phyloP scores from a whole-genome alignment of 164 flowering plant species.

The Liquidambar formosana region DNA sequence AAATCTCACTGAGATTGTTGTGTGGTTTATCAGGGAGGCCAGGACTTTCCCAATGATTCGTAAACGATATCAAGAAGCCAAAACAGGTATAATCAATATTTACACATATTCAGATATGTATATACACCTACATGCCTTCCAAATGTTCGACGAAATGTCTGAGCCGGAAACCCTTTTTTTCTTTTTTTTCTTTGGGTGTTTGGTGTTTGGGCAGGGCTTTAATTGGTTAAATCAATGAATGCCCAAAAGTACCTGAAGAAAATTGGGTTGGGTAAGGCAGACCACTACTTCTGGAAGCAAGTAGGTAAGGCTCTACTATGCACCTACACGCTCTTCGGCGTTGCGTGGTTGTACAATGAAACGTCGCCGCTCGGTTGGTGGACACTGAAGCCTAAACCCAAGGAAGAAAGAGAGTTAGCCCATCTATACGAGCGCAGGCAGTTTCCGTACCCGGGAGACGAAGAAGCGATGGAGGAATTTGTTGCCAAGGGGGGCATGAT shows the following conservation, averaged over 20 bases:
- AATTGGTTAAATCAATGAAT: slow-evolving; percentile 26
- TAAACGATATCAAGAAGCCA: slow-evolving; percentile 36
- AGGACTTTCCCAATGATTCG: slow-evolving; percentile 43
- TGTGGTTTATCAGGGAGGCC: too few species aligned
- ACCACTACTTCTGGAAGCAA: slow-evolving; percentile 74
- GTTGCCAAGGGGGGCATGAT: slow-evolving; percentile 80
- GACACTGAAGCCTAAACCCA: slow-evolving; percentile 74
- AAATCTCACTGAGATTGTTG: too few species aligned
- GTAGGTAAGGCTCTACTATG: slow-evolving; percentile 69
- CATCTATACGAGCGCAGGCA: slow-evolving; percentile 71
- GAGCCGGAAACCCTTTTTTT: not conserved
- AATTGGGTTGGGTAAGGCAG: slow-evolving; percentile 74
- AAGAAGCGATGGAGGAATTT: slow-evolving; percentile 86
- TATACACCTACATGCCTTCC: not conserved
- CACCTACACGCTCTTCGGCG: slow-evolving; percentile 69
- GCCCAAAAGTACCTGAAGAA: slow-evolving; percentile 44
- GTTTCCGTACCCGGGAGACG: slow-evolving; percentile 92
- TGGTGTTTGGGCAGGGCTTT: slow-evolving; percentile 23
- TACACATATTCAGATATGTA: not conserved
- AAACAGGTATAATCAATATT: slow-evolving; percentile 34
- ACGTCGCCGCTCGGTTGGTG: slow-evolving; percentile 96
- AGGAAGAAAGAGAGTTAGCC: slow-evolving; percentile 87
- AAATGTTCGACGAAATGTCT: slow-evolving; percentile 48
- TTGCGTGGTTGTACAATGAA: slow-evolving; percentile 77
- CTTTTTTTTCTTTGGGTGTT: not conserved